phyloP scores from a whole-genome alignment of 1,139 yeast genomes.

The Eremothecium sinecaudum region DNA sequence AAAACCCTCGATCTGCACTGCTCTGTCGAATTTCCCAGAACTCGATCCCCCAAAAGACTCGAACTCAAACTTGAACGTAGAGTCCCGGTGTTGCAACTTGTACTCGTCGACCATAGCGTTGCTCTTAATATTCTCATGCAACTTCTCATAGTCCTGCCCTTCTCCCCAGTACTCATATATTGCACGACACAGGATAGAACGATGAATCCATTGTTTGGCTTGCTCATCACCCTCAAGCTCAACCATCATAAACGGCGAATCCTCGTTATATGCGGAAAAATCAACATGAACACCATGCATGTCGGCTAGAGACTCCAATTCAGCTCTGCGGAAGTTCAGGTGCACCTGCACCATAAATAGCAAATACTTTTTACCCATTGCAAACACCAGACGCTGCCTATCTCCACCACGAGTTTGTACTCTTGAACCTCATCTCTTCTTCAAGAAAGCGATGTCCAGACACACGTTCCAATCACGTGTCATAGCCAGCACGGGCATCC shows the following conservation, averaged over 20 bases:
- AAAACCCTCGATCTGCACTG: conserved; percentile 63
- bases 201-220: conserved; percentile 52
- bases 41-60: conserved; percentile 65
- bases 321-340: conserved; percentile 69
- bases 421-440: too few relatives aligned
- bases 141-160: conserved; percentile 45
- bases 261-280: conserved; percentile 47
- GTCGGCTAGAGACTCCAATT: conserved; percentile 74
- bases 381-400: neutral
- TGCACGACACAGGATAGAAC: conserved; percentile 65
- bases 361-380: conserved; percentile 40
- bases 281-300: conserved; percentile 49
- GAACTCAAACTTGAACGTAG: conserved; percentile 73
- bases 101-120: conserved; percentile 23
- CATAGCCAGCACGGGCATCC: too few relatives aligned
- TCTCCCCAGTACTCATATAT: conserved; percentile 82
- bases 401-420: too few relatives aligned
- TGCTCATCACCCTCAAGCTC: conserved; percentile 53
- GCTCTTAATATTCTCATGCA: conserved; percentile 47
- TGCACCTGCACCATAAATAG: conserved; percentile 79
- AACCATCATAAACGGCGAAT: conserved; percentile 63
- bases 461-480: too few relatives aligned
- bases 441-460: too few relatives aligned
- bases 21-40: conserved; percentile 40
- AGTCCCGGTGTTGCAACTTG: conserved; percentile 31